These are phyloP conservation scores for Botrytis sinoallii DNA, from an alignment of 2,329 filamentous ascomycete genomes.

Conservation along the genomic window DNA sequence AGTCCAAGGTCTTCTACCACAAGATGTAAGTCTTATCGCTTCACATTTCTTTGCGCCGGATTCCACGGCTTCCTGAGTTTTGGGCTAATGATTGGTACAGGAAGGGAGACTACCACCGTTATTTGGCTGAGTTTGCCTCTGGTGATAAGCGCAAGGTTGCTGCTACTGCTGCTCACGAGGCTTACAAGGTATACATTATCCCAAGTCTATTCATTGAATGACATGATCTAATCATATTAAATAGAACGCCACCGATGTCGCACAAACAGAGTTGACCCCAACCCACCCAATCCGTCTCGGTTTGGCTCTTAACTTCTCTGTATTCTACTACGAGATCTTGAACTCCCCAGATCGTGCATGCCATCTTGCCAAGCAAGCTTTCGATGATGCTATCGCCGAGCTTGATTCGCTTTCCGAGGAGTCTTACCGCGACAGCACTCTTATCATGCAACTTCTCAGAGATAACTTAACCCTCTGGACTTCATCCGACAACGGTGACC, in stretches of 20 bases:
- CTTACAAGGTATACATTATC: conserved; percentile 76
- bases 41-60: conserved; percentile 15
- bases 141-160: conserved; percentile 90
- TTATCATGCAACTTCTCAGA: conserved; percentile 98
- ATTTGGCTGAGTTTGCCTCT: conserved; percentile 88
- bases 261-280: conserved; percentile 93
- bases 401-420: conserved; percentile 97
- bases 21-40: conserved; percentile 75
- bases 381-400: conserved; percentile 96
- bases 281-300: conserved; percentile 98
- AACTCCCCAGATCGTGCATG: conserved; percentile 97
- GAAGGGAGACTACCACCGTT: conserved; percentile 97
- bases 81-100: conserved; percentile 44
- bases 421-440: conserved; percentile 97
- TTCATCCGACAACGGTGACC: conserved; percentile 83
- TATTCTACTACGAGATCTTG: conserved; percentile 99
- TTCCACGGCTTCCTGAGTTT: conserved; percentile 23
- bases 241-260: conserved; percentile 94
- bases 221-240: conserved; percentile 17
- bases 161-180: conserved; percentile 84
- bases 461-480: conserved; percentile 99
- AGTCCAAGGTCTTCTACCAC: conserved; percentile 99
- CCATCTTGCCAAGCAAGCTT: conserved; percentile 98
- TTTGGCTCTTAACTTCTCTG: conserved; percentile 97
- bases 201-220: neutral